A percentile compares a stretch with the other conserved stretches of the same genome.
Conservation (phyloP, 306 rosid genomes). For the Gynostemma pentaphyllum region DNA sequence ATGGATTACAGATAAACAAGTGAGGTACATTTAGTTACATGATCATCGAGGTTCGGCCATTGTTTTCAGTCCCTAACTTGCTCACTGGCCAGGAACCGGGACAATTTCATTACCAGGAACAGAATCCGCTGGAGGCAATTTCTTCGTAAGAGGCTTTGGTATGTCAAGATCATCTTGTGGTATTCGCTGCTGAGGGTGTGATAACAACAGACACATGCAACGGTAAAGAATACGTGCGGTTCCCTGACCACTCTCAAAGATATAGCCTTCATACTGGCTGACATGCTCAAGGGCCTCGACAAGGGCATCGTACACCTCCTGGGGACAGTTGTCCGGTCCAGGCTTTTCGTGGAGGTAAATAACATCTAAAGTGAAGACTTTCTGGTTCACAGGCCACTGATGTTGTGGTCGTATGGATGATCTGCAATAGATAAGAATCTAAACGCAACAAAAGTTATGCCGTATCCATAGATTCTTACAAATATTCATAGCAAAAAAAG, state of each 20-base stretch:
- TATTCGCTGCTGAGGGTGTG: slow-evolving; percentile 90
- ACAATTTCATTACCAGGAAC: slow-evolving; percentile 37
- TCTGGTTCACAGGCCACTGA: slow-evolving; percentile 72
- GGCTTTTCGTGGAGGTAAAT: slow-evolving; percentile 95
- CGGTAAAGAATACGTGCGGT: slow-evolving; percentile 60
- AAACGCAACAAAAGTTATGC: slow-evolving; percentile 14
- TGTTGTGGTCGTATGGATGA: slow-evolving; percentile 56
- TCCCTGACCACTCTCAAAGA: slow-evolving; percentile 89
- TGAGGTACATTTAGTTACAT: slow-evolving; percentile 1
- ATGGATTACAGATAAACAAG: neutral
- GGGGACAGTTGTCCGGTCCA: slow-evolving; percentile 90
- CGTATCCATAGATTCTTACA: neutral
- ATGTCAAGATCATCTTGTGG: slow-evolving; percentile 58
- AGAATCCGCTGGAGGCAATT: slow-evolving; percentile 39
- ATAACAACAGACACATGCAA: slow-evolving; percentile 41
- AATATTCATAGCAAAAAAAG: neutral
- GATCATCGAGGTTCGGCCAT: neutral
- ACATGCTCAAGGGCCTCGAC: slow-evolving; percentile 85
- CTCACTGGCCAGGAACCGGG: slow-evolving; percentile 40
- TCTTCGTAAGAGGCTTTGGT: slow-evolving; percentile 65
- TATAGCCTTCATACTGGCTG: slow-evolving; percentile 84
- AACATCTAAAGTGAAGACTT: slow-evolving; percentile 75
- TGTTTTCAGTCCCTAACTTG: neutral
- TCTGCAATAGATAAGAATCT: slow-evolving; percentile 90
- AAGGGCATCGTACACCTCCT: slow-evolving; percentile 69